Percentiles rank a stretch among this genome's conserved stretches.
Conservation (phyloP, 768 basidiomycete genomes). For the Mycena albidolilacea region DNA sequence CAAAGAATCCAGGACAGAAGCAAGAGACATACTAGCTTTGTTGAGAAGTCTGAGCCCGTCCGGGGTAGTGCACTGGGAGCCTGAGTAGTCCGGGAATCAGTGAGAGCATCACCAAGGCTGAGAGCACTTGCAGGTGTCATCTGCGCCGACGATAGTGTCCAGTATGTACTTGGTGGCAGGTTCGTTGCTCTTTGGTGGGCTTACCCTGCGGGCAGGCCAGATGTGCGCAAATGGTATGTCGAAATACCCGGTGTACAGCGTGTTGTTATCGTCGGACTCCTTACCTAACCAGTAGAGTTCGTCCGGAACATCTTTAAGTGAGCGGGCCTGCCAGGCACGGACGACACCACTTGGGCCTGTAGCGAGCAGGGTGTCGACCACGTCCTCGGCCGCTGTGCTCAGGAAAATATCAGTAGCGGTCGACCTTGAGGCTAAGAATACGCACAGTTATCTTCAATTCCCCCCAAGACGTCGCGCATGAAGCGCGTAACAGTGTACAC, state of each 20-base stretch:
- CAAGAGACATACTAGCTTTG: conserved; percentile 27
- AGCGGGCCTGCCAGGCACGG: neutral
- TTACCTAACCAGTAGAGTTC: neutral
- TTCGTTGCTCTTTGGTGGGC: conserved; percentile 7
- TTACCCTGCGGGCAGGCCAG: conserved; percentile 15
- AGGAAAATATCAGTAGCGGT: neutral
- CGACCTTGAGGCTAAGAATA: neutral
- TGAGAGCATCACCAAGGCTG: neutral
- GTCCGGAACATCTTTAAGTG: neutral
- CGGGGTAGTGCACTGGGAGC: conserved; percentile 26
- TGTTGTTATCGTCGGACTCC: neutral
- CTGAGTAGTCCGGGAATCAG: neutral
- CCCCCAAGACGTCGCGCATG: neutral
- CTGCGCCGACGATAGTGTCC: neutral
- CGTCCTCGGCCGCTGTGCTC: neutral
- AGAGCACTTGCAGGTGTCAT: neutral
- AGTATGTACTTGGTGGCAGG: neutral
- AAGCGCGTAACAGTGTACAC: conserved; percentile 7
- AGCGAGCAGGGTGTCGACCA: neutral
- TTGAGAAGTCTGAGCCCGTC: conserved; percentile 25
- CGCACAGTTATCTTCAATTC: neutral
- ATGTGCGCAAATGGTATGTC: neutral
- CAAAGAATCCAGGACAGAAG: too few relatives aligned
- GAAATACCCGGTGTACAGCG: conserved; percentile 7
- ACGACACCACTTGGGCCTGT: neutral